Percentiles rank a stretch among this genome's conserved stretches.
Evolutionary conservation across 257 asterid genomes (phyloP).

Genomic region (Parsonsia alboflavescens): DNA sequence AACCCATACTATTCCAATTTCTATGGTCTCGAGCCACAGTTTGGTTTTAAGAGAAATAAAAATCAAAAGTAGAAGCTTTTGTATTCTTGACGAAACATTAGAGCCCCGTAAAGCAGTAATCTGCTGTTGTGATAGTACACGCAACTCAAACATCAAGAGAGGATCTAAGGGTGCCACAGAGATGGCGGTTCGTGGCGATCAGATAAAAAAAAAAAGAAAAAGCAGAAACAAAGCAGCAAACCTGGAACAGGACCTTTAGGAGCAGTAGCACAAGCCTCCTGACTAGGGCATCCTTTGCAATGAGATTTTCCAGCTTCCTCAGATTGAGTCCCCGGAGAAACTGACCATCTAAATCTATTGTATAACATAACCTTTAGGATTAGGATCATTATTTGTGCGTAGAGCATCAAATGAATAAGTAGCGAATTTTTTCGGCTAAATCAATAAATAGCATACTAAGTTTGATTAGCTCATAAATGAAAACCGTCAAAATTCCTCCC

Average conservation of each 20-base stretch:
- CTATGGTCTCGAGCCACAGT: conserved; percentile 44
- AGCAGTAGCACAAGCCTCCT: conserved; percentile 88
- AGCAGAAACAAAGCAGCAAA: not conserved
- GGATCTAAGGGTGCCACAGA: conserved; percentile 51
- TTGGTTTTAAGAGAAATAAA: conserved; percentile 5
- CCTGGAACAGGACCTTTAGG: conserved; percentile 98
- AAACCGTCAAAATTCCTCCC: too few relatives aligned
- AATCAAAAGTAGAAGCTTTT: not conserved
- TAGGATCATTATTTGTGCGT: too few relatives aligned
- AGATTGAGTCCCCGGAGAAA: conserved; percentile 85
- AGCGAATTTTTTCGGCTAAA: too few relatives aligned
- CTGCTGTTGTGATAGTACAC: conserved; percentile 13
- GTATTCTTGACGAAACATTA: not conserved
- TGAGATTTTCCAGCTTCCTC: conserved; percentile 85
- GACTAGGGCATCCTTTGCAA: conserved; percentile 86
- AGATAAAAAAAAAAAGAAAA: not conserved
- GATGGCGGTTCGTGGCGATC: conserved; percentile 35
- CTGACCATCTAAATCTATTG: too few relatives aligned
- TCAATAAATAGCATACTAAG: too few relatives aligned
- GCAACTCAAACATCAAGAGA: conserved; percentile 24
- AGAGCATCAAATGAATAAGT: too few relatives aligned
- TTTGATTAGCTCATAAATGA: too few relatives aligned
- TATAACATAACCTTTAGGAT: too few relatives aligned
- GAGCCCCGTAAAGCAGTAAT: not conserved
- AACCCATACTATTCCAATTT: conserved; percentile 22